Evolutionary conservation across 2,329 filamentous ascomycete species (phyloP).

Genomic region (Thelonectria discophora): DNA sequence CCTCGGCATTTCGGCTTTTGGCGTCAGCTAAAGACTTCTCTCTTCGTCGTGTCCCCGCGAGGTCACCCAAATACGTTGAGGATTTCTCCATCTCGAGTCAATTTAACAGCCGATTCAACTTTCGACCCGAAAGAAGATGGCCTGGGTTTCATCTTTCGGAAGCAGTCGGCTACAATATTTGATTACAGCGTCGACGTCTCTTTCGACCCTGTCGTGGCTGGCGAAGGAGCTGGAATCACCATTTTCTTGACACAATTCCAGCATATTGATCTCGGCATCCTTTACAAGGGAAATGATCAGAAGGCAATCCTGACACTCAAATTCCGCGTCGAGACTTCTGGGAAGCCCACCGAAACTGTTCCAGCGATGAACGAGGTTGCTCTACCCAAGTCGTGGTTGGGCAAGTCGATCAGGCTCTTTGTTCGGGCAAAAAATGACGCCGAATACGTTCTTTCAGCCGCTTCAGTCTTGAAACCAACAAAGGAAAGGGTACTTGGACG

Average conservation of each 20-base stretch:
- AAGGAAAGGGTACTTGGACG: neutral
- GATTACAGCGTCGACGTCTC: conserved; percentile 24
- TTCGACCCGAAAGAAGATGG: neutral
- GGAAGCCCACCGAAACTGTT: neutral
- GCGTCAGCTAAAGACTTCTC: neutral
- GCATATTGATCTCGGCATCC: conserved; percentile 58
- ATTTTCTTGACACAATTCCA: conserved; percentile 64
- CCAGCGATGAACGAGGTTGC: neutral
- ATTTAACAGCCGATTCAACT: conserved; percentile 55
- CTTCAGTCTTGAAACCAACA: neutral
- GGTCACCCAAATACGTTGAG: neutral
- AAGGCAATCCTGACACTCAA: conserved; percentile 36
- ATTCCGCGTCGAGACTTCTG: neutral
- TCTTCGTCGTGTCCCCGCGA: neutral
- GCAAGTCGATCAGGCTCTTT: neutral
- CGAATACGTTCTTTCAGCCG: neutral
- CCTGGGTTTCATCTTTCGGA: conserved; percentile 6
- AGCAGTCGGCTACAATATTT: conserved; percentile 12
- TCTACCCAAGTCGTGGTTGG: conserved; percentile 14
- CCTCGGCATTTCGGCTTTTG: no score
- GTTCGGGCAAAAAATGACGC: neutral
- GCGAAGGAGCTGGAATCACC: conserved; percentile 62
- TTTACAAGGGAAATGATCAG: conserved; percentile 43
- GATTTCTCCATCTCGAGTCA: conserved; percentile 58
- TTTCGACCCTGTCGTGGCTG: conserved; percentile 49